Base-by-base conservation (phyloP, 2,329 filamentous ascomycete genomes). In the Paecilomyces fulvus region DNA sequence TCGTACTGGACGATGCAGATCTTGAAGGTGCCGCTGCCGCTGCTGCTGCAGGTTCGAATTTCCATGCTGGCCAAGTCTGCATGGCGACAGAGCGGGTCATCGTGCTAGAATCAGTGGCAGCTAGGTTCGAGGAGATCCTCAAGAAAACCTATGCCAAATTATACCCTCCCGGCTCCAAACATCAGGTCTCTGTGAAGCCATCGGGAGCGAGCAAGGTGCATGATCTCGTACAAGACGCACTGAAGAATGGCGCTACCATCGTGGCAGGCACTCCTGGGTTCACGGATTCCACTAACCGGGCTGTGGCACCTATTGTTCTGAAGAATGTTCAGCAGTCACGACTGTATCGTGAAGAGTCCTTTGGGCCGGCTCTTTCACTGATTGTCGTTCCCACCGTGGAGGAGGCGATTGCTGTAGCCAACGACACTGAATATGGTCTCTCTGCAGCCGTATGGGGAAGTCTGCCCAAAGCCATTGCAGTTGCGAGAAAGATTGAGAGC, bases 271-370 rank as follows among this genome's bases (percentile, higher is more conserved):
- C 17, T 6, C 23, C 20, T 49, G 23, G 20, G 8, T 21, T 14
- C 10, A 21, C 46, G 17, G 46, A 49, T 49, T 49, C 46, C 20
- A 11, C 6, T 11, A 49, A 25, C 20, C 20, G 46, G 8, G n/a
- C 46, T 21, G 46, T 61, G 48, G 77, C 79, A 0, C 85, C 86
- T 2, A 75, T 87, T 53, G 79, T 90, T 52, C 71, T 92, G 1
- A 80, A 80, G 21, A 80, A 79, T 56, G 82, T 90, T 5, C 83
- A 70, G n/a, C 74, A 79, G 54, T 90, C 90, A 87, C 82, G 87
- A 51, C 73, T 92, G 10, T 91, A 84, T 73, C 74, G 80, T 60
- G 83, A 79, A 0, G 89, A 92, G 71, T 84, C 81, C 1, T 92
- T 92, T 63, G 88, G 87, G 0, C 88, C 89, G 0, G 81, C 80